Evolutionary conservation across 108 stramenopile genomes (phyloP), one percentile per base, ranked within the genome.

Genomic region (Nitzschia sp.): DNA sequence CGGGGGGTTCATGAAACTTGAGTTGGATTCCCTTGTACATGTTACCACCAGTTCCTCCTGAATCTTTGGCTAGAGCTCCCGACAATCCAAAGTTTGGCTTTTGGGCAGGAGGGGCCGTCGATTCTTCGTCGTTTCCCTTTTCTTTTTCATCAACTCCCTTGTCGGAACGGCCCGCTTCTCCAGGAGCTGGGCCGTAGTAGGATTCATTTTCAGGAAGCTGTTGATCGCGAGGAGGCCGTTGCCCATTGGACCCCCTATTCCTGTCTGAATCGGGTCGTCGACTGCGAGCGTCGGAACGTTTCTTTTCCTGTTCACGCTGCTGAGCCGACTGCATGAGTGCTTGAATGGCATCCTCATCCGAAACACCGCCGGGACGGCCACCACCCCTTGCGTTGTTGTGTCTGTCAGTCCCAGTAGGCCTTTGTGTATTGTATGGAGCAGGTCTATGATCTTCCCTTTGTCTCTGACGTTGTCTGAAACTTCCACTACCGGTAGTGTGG

Each of bases 1-100:
- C 98, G 14, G 92, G 81, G 9, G 98, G 98, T 83, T 98, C 97
- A 19, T 85, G 79, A 78, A 92, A 98, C 79, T 97, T 97, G 1
- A 99, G 78, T 7, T 90, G 61, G 8, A 97, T 81, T 8, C 97
- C 98, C 61, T 96, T 95, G 82, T 87, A 88, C 39, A 94, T 69
- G 70, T 95, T 95, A 8, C 78, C 78, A 5, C 95, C 97, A 3
- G n/a, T 17, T 25, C 91, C 91, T 15, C 68, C 55, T 2, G 75
- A 75, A 69, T 99, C 98, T 51, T 85, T 85, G 6, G 92, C 91
- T 17, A 99, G 89, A 0, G 97, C 97, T 11, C 98, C 98, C n/a
- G 94, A 90, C 7, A 98, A 71, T 0, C 90, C 97, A 72, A 98
- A 98, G 54, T 96, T 87, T 7, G 96, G 85, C 42, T 90, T 94